Evolutionary conservation across 176 grass and related monocot genomes (phyloP), one percentile per base, ranked within the genome.

Genomic region (Eragrostis curvula): DNA sequence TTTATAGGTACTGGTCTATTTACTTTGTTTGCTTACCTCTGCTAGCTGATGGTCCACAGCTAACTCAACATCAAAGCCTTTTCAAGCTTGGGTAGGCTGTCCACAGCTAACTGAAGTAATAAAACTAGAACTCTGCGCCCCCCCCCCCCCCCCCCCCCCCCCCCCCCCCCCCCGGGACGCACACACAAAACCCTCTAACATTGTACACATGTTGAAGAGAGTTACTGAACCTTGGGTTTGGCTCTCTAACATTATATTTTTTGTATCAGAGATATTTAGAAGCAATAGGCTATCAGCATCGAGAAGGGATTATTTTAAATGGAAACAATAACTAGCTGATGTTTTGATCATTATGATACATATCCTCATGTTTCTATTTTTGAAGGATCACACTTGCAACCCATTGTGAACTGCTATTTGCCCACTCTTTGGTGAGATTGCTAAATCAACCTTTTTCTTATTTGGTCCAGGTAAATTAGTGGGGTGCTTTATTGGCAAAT

Each of bases 401-500:
- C 16, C 27, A 55, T 28, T 7, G 14, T 50, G 49, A 75, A 47
- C 48, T 86, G 25, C 49, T 71, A 66, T 41, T 70, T 66, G 25
- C 18, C 10, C 50, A 55, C 10, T 13, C 2, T 70, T 59, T 71
- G 55, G 1, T 68, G 23, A 24, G 41, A 40, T 66, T 70, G 8
- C 39, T 41, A 32, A 60, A 40, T 81, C 28, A 65, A 61, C 39
- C 8, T 63, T 40, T 6, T 32, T 8, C 16, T 13, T 59, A 41
- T n/a, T 14, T 66, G 32, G 72, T 79, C 16, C 85, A 99, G 97
- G 97, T 70, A 99, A 88, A 90, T 80, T 99, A 81, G 4, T 96
- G 20, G 97, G 97, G 55, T 93, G 91, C 83, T 99, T 87, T 90
- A 71, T 88, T 87, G 93, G 97, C 70, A 99, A 94, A 83, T 99